Evolutionary conservation across 345 rosid genomes (phyloP), one percentile per base, ranked within the genome.

Genomic region (Clausena lansium): DNA sequence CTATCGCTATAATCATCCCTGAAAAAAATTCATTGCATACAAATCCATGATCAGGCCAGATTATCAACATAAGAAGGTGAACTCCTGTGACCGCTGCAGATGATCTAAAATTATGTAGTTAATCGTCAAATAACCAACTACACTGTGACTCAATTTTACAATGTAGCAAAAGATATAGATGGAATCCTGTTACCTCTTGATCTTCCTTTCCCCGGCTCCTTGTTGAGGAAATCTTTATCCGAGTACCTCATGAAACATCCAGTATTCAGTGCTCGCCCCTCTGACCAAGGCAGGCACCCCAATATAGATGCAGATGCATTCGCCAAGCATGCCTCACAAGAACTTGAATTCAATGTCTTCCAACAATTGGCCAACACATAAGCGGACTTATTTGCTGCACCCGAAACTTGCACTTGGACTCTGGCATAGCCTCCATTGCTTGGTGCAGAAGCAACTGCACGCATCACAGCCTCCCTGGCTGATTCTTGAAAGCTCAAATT

Each of bases 181-280:
- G 6, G 24, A 19, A 35, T 19, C 47, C 15, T 35, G 7, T 80
- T 84, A 95, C 99, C 99, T 92, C 58, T 85, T 9, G 87, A 83
- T 69, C 87, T 87, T 78, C 90, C 88, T 41, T 73, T 88, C 74
- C 86, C 70, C 13, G 85, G 81, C 60, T 76, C 83, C 64, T 77
- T 71, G 64, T 93, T 95, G 79, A 95, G 94, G 85, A 95, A 95
- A 82, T 93, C 80, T 30, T 2, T 77, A 76, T 95, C 91, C 5
- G 98, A 95, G 82, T 93, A 93, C 83, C 95, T 86, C 86, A 95
- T 79, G 76, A 93, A 95, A 81, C 98, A 95, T 5, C 99, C 98
- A 0, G 99, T 93, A 78, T 91, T 66, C 63, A 95, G 84, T 35
- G 96, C 94, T 4, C 99, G 84, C 33, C 97, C 99, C 63, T 95